These are phyloP conservation scores for Colletotrichum spaethianum DNA, from an alignment of 2,329 filamentous ascomycete species.

Conservation along the genomic window DNA sequence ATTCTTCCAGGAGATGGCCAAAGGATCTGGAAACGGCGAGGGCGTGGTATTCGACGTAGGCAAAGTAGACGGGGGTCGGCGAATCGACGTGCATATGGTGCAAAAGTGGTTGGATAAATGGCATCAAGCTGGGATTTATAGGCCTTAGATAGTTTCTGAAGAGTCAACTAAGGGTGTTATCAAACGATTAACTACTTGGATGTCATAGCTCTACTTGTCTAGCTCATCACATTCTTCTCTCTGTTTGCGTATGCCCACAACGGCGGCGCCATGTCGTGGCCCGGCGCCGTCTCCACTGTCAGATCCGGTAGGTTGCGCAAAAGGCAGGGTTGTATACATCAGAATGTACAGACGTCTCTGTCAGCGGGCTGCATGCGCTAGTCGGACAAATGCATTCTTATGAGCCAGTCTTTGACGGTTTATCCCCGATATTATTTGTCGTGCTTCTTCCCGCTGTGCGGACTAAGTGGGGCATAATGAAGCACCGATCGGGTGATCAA, in stretches of 20 bases:
- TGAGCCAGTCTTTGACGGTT: neutral
- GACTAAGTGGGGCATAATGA: constrained; percentile 2
- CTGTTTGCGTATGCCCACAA: neutral
- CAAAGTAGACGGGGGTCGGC: neutral
- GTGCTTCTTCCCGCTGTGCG: neutral
- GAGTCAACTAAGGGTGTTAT: neutral
- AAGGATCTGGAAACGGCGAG: constrained; percentile 3
- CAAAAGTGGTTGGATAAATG: constrained; percentile 10
- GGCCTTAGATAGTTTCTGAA: neutral
- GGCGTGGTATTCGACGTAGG: neutral
- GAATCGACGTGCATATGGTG: neutral
- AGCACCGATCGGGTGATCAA: constrained; percentile 25
- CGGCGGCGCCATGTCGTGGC: neutral
- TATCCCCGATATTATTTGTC: constrained; percentile 3
- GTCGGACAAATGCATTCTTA: neutral
- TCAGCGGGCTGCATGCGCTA: neutral
- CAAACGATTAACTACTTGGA: too few relatives aligned
- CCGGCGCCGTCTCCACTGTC: neutral
- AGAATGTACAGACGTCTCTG: neutral
- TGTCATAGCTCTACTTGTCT: neutral
- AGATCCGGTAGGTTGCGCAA: neutral
- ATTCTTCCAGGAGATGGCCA: constrained; percentile 24
- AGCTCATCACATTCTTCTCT: neutral
- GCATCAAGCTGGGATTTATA: neutral
- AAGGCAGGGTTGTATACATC: neutral